These are phyloP conservation scores for Microascus cirrosus DNA, from an alignment of 2,329 filamentous ascomycete species.

Conservation along the genomic window DNA sequence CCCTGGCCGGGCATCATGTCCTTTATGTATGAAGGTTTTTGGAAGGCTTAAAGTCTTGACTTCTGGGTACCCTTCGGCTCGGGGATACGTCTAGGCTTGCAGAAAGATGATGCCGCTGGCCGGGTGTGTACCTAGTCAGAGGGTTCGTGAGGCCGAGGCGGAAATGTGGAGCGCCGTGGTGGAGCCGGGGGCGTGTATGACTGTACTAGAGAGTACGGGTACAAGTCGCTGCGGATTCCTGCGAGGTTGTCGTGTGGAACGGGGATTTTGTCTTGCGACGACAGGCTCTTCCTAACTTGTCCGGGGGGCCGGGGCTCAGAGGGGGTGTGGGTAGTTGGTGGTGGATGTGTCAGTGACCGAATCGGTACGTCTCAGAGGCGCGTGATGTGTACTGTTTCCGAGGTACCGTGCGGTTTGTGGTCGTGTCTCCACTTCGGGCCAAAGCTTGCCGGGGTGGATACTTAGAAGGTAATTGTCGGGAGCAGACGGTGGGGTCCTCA, in stretches of 20 bases:
- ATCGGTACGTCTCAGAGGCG: neutral
- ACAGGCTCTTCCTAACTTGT: slow-evolving; percentile 2
- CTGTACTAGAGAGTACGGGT: neutral
- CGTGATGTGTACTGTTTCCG: neutral
- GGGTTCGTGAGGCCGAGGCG: neutral
- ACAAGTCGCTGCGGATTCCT: neutral
- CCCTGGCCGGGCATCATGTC: slow-evolving; percentile 28
- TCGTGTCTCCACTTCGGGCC: neutral
- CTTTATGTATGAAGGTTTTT: slow-evolving; percentile 27
- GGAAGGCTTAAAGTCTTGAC: neutral
- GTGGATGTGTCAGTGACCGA: neutral
- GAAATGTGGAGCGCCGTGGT: neutral
- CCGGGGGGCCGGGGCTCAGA: neutral
- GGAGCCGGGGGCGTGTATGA: neutral
- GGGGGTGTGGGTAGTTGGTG: neutral
- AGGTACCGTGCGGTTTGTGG: neutral
- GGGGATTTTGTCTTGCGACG: neutral
- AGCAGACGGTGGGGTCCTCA: neutral
- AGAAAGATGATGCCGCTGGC: slow-evolving; percentile 1
- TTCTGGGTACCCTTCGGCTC: slow-evolving; percentile 6
- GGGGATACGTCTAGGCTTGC: slow-evolving; percentile 2
- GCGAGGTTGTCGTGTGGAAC: neutral
- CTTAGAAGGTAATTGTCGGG: neutral
- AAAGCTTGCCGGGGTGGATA: neutral
- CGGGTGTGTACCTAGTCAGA: neutral